Evolutionary conservation across 2,329 filamentous ascomycete genomes (phyloP).

Genomic region (Penicillium sumatraense): DNA sequence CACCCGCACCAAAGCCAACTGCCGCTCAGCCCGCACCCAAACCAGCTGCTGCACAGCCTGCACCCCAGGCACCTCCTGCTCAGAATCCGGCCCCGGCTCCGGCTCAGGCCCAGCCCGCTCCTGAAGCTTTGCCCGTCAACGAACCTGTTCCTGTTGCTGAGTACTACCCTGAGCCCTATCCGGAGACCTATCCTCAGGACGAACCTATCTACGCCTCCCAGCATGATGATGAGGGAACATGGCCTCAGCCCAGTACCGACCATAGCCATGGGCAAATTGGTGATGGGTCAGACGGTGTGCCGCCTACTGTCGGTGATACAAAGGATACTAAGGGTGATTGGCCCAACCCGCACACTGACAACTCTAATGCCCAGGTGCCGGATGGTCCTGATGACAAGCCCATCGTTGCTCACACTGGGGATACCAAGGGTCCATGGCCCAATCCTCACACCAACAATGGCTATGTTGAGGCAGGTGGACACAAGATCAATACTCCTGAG

Average conservation of each 20-base stretch:
- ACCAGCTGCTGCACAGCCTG: neutral
- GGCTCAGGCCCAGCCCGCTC: neutral
- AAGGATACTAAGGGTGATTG: slow-evolving; percentile 15
- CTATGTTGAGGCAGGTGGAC: slow-evolving; percentile 9
- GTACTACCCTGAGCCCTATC: slow-evolving; percentile 5
- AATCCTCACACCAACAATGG: slow-evolving; percentile 13
- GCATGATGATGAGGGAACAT: slow-evolving; percentile 12
- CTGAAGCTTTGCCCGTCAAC: neutral
- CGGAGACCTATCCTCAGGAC: slow-evolving; percentile 2
- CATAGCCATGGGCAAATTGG: slow-evolving; percentile 15
- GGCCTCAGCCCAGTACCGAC: slow-evolving; percentile 17
- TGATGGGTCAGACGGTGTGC: slow-evolving; percentile 12
- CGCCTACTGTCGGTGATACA: slow-evolving; percentile 1
- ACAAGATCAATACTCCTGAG: slow-evolving; percentile 14
- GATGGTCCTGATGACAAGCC: slow-evolving; percentile 13
- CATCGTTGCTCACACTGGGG: slow-evolving; percentile 11
- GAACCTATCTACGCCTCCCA: slow-evolving; percentile 12
- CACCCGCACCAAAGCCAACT: slow-evolving; percentile 2
- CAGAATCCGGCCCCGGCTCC: neutral
- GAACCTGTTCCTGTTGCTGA: slow-evolving; percentile 2
- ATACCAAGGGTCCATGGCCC: slow-evolving; percentile 16
- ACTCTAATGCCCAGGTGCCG: slow-evolving; percentile 15
- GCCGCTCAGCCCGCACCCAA: slow-evolving; percentile 4
- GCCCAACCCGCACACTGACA: slow-evolving; percentile 17
- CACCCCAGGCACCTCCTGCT: neutral